Evolutionary conservation across 805 yeast species (phyloP).

Genomic region (Yarrowia deformans): DNA sequence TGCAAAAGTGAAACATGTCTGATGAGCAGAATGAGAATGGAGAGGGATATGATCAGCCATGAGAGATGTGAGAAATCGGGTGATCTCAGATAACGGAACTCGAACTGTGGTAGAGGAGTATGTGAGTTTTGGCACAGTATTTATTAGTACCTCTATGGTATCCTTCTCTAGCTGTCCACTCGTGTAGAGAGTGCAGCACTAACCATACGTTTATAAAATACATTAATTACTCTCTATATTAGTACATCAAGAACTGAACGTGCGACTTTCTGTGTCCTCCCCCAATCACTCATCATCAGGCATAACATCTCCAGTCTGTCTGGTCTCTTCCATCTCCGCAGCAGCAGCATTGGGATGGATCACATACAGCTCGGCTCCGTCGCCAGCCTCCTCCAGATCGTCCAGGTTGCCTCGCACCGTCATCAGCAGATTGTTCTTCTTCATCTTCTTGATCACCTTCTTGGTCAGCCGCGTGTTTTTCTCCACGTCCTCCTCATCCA

Average conservation of each 20-base stretch:
- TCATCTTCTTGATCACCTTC: conserved; percentile 83
- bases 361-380: conserved; percentile 45
- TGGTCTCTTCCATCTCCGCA: conserved; percentile 24
- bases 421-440: conserved; percentile 84
- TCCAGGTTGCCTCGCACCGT: conserved; percentile 58
- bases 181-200: no score
- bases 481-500: conserved; percentile 73
- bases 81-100: no score
- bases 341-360: conserved; percentile 50
- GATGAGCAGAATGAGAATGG: no score
- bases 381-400: conserved; percentile 45
- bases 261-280: background rate
- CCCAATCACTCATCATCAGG: conserved; percentile 28
- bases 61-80: no score
- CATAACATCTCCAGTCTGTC: conserved; percentile 25
- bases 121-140: no score
- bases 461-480: conserved; percentile 72
- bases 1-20: no score
- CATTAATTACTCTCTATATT: conserved; percentile 27
- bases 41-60: no score
- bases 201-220: background rate
- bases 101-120: no score
- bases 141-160: no score
- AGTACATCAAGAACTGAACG: background rate
- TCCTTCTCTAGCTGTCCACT: no score